phyloP scores from a whole-genome alignment of 176 grass and related monocot genomes.

The Carex littledalei region DNA sequence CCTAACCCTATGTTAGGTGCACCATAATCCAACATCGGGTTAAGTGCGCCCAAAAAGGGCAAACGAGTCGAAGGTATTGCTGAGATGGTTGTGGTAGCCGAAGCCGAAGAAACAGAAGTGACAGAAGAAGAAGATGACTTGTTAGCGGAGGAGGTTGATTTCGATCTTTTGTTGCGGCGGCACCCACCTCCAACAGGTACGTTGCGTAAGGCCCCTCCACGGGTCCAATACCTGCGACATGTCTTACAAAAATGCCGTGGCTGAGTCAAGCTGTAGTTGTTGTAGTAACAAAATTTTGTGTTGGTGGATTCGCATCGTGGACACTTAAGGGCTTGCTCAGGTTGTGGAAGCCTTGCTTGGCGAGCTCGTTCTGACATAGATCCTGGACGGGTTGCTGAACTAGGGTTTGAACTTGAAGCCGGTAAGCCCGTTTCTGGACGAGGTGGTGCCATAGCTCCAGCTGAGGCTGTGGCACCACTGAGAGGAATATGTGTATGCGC shows the following conservation, averaged over 20 bases:
- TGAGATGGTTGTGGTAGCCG: slow-evolving; percentile 8
- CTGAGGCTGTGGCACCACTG: neutral
- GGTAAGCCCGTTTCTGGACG: slow-evolving; percentile 12
- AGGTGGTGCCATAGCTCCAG: slow-evolving; percentile 4
- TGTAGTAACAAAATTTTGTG: slow-evolving; percentile 99
- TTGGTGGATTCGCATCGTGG: slow-evolving; percentile 91
- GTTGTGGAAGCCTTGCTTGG: slow-evolving; percentile 56
- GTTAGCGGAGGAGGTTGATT: slow-evolving; percentile 35
- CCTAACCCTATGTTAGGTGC: slow-evolving; percentile 56
- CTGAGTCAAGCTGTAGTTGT: slow-evolving; percentile 91
- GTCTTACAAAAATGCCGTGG: slow-evolving; percentile 97
- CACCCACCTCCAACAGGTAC: slow-evolving; percentile 85
- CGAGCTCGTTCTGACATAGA: slow-evolving; percentile 74
- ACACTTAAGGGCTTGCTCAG: slow-evolving; percentile 77
- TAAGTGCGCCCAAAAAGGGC: slow-evolving; percentile 58
- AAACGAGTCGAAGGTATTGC: slow-evolving; percentile 30
- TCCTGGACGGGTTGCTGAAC: slow-evolving; percentile 35
- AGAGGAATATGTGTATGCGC: slow-evolving; percentile 26
- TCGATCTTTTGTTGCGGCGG: slow-evolving; percentile 80
- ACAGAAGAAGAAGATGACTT: slow-evolving; percentile 37
- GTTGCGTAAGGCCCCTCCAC: slow-evolving; percentile 75
- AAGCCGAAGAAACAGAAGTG: slow-evolving; percentile 30
- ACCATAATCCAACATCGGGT: slow-evolving; percentile 25
- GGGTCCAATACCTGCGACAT: slow-evolving; percentile 97
- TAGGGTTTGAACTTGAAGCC: slow-evolving; percentile 31